Conservation (phyloP, 1,284 basidiomycete genomes). For the Rhodotorula sp. region DNA sequence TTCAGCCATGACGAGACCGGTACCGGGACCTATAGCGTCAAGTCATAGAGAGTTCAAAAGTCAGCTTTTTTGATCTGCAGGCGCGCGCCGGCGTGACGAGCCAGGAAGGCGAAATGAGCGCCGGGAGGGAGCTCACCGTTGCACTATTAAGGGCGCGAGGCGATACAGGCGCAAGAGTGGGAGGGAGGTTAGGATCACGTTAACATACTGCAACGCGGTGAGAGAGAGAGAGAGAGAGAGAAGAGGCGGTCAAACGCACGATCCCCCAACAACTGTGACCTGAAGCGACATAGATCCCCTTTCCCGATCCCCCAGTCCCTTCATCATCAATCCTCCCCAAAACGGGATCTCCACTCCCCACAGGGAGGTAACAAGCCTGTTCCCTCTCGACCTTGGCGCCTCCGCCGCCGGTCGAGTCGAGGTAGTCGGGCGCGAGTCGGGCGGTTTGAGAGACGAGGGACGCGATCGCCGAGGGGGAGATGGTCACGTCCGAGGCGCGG, state of each 20-base stretch:
- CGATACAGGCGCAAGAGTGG: not conserved
- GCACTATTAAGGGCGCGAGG: not conserved
- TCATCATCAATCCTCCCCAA: conserved; percentile 52
- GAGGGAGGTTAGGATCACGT: too few relatives aligned
- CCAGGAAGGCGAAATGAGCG: not conserved
- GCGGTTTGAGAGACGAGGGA: conserved; percentile 54
- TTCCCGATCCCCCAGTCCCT: conserved; percentile 2
- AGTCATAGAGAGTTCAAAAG: not conserved
- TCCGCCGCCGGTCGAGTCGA: conserved; percentile 20
- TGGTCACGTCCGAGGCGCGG: conserved; percentile 46
- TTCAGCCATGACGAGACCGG: conserved; percentile 57
- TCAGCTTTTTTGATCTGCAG: not conserved
- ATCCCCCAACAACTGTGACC: conserved; percentile 50
- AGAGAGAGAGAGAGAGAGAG: not conserved
- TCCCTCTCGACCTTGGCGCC: conserved; percentile 38
- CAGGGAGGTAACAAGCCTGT: conserved; percentile 60
- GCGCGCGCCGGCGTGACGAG: not conserved
- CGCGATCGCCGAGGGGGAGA: conserved; percentile 48
- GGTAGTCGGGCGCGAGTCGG: conserved; percentile 53
- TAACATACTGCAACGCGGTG: too few relatives aligned
- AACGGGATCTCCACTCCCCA: conserved; percentile 56
- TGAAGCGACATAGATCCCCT: conserved; percentile 54
- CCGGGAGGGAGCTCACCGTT: conserved; percentile 38
- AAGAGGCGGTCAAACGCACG: not conserved
- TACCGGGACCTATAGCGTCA: conserved; percentile 53